These are phyloP conservation scores for Candida sp. DNA, from an alignment of 1,139 yeast species.

Conservation along the genomic window DNA sequence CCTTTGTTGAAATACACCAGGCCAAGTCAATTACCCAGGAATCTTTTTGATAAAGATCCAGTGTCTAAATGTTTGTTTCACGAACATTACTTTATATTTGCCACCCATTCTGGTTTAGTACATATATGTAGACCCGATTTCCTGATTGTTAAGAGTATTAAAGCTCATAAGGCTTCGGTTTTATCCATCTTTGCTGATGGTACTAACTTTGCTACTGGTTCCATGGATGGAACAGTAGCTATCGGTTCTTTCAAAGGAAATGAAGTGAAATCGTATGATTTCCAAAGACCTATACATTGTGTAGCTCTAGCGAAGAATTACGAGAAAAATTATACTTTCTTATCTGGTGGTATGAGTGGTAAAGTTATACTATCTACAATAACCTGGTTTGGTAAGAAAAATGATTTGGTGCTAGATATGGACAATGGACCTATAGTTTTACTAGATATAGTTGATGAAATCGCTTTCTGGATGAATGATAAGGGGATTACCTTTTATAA, in stretches of 20 bases:
- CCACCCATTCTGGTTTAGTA: slow-evolving; percentile 84
- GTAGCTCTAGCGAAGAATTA: slow-evolving; percentile 79
- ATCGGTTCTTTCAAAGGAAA: slow-evolving; percentile 70
- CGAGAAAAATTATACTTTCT: slow-evolving; percentile 55
- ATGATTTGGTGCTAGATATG: slow-evolving; percentile 61
- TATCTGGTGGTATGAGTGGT: slow-evolving; percentile 92
- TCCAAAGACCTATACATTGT: slow-evolving; percentile 85
- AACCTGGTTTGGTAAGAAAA: slow-evolving; percentile 84
- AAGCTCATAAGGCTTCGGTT: slow-evolving; percentile 86
- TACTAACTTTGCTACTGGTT: slow-evolving; percentile 72
- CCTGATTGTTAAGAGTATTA: slow-evolving; percentile 60
- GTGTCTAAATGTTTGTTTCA: slow-evolving; percentile 66
- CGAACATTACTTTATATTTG: slow-evolving; percentile 66
- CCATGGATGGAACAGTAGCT: slow-evolving; percentile 91
- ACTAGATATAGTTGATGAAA: slow-evolving; percentile 55
- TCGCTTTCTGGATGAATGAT: slow-evolving; percentile 84
- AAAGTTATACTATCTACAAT: slow-evolving; percentile 69
- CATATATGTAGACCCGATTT: slow-evolving; percentile 64
- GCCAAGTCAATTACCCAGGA: slow-evolving; percentile 58
- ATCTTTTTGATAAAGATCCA: slow-evolving; percentile 71
- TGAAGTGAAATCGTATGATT: slow-evolving; percentile 74
- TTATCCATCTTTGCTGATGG: slow-evolving; percentile 74
- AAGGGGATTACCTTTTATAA: slow-evolving; percentile 67
- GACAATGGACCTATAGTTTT: slow-evolving; percentile 74
- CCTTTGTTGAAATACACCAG: slow-evolving; percentile 77